Base-by-base conservation (phyloP, 768 basidiomycete species). In the Mycena rebaudengoi region DNA sequence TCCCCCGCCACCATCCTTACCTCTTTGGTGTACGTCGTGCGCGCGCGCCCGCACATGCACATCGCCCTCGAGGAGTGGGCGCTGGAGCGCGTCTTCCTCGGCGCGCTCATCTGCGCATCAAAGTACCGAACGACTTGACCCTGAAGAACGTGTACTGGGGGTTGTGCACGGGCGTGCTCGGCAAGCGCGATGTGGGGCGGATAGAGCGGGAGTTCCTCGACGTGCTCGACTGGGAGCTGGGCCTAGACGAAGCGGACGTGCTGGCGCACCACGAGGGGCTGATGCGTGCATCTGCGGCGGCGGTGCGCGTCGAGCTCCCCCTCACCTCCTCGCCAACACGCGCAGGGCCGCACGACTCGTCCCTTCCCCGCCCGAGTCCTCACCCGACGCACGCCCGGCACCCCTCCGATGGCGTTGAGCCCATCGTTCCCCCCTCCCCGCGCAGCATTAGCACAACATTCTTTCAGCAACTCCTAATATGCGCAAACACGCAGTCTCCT, bases 91-190 rank as follows among this genome's bases (percentile, higher is more conserved):
- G 57, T 65, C 23, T 60, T 60, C 51, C 64, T 65, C 39, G 64
- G 64, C 39, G 64, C 58, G 5, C 51, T 60, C 28, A 65, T 65
- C 57, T 7, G 2, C 39, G 64, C 64, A 6, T 25, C 37, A 5
- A 65, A 65, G 23, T 65, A 65, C 57, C 58, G 11, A 53, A 65
- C 43, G 57, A 65, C 52, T 39, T 37, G 13, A 60, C 64, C 1
- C 39, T 65, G 7, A 54, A 55, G 39, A 65, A 65, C 64, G 45
- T 60, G 10, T 58, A 65, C 52, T 65, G 64, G 64, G 51, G 57
- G 5, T 52, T 65, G 1, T 65, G 64, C 30, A 60, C 57, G 3
- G 51, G 57, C 16, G 50, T 64, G 2, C 59, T 64, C 28, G 63
- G 63, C 20, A 58, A 58, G 21, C 41, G 57, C 23, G 58, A 60